Base-by-base conservation (phyloP, 495 filamentous ascomycete species). In the Penicillium chermesinum region DNA sequence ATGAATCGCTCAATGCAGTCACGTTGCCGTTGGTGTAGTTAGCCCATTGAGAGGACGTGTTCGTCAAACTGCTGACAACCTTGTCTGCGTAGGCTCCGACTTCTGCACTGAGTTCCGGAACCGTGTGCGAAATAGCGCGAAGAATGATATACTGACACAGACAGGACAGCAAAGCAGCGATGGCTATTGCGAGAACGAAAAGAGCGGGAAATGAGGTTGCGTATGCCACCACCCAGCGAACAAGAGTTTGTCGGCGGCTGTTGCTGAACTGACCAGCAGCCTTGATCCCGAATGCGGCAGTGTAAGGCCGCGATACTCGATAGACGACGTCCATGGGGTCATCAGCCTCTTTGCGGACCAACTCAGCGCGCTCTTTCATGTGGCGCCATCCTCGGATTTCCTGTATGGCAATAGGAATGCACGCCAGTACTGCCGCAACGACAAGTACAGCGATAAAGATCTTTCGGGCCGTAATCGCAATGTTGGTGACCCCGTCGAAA, bases 321-420 rank as follows among this genome's bases (percentile, higher is more conserved):
- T 95, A 91, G 40, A 95, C 79, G 15, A 91, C 83, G 62, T 97
- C 94, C 77, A 96, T 81, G 2, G 86, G 81, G 53, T 96, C 90
- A 52, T 78, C 73, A 9, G 79, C 76, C 16, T 84, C 67, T 44
- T 83, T 77, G 39, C 72, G 74, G 39, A 95, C 74, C 18, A 89
- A 71, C 39, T 77, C 67, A 12, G 88, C 77, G 25, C 85, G 83
- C 48, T 83, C 65, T 61, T 83, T 78, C 76, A 87, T 85, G 7
- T 71, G 75, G 22, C 80, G 81, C 82, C 84, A 97, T 30, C 85
- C 80, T 34, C 83, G 81, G 43, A 90, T 82, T 65, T 98, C 94
- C 2, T 84, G 69, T 52, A 75, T 91, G 19, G 82, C 85, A 80
- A 91, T 85, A 0, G 86, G 83, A 21, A 91, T 52, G 53, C 86